A percentile compares a stretch with the other conserved stretches of the same genome.
Evolutionary conservation across 106 monocot genomes (phyloP).

Genomic region (Posidonia australis): DNA sequence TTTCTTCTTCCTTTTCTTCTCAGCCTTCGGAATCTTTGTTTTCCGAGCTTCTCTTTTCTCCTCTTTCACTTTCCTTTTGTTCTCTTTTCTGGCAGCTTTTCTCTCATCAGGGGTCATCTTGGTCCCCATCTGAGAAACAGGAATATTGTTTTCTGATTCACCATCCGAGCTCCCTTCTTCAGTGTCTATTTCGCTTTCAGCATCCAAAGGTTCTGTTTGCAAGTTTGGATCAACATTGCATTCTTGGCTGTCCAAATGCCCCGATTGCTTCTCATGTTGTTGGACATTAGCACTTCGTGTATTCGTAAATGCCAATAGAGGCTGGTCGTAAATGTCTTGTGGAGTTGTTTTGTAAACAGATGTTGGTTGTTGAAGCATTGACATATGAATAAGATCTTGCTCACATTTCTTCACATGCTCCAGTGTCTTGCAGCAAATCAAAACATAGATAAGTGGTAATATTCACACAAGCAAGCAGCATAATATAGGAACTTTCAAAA

Average conservation of each 20-base stretch:
- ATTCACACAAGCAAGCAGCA: neutral
- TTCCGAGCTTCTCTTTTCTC: conserved; percentile 88
- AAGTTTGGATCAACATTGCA: neutral
- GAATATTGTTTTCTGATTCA: conserved; percentile 30
- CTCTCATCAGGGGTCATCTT: conserved; percentile 40
- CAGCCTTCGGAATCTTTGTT: conserved; percentile 61
- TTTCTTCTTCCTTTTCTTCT: conserved; percentile 80
- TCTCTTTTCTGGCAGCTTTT: conserved; percentile 68
- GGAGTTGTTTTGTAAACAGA: conserved; percentile 49
- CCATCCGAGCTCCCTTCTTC: conserved; percentile 30
- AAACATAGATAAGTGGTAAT: neutral
- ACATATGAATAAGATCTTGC: conserved; percentile 65
- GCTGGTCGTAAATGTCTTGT: conserved; percentile 54
- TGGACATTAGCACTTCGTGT: conserved; percentile 21
- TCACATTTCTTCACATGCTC: conserved; percentile 82
- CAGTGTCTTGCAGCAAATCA: conserved; percentile 39
- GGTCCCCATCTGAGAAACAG: conserved; percentile 3
- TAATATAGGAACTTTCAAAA: neutral
- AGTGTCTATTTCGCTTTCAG: conserved; percentile 3
- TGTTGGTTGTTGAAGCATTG: conserved; percentile 43
- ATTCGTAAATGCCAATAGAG: conserved; percentile 41
- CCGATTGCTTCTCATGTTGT: neutral
- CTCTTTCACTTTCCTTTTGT: conserved; percentile 96
- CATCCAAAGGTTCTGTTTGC: conserved; percentile 1
- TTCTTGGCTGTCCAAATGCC: neutral